Base-by-base conservation (phyloP, 2,329 filamentous ascomycete species). In the Cercospora sp. region DNA sequence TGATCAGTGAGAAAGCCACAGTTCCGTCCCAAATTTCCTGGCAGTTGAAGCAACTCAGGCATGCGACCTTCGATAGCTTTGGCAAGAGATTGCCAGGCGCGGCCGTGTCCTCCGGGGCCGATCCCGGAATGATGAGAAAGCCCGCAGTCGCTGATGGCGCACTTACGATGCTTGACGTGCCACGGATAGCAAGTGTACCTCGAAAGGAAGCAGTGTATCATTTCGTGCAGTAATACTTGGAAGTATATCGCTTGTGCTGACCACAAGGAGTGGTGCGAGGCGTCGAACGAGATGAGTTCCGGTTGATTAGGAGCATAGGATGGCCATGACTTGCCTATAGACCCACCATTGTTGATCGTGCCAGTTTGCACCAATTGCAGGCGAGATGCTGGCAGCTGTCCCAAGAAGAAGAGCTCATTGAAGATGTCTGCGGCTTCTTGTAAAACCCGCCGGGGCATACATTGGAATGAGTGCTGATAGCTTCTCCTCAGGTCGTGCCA, bases 171-270 rank as follows among this genome's bases (percentile, higher is more conserved):
- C 40, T 23, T 63, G 18, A 16, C 10, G 31, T 40, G 31, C 68
- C 66, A 70, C 13, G 68, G 68, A 59, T 66, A 66, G 64, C 66
- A 68, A 8, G 64, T 60, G 48, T 67, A 70, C n/a, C 58, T 31
- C 5, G 36, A 31, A 36, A 68, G 55, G 36, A 59, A 70, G 26
- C 63, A 61, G 45, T 68, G 66, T 26, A 59, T 40, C 69, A 71
- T 71, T 53, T 67, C 65, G 40, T 67, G 65, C 26, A 67, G 51
- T 12, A 67, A 30, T n/a, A 40, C 20, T 18, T 57, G 48, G 26
- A 66, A 10, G 9, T 45, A 23, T 33, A 12, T 30, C n/a, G 53
- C 45, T 40, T 16, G 28, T 30, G 13, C 58, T 23, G 30, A 58
- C 33, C 61, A 61, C n/a, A 67, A 33, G 16, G 9, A 8, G 28